Base-by-base conservation (phyloP, 1,284 basidiomycete genomes). In the Austroboletus rostrupii region DNA sequence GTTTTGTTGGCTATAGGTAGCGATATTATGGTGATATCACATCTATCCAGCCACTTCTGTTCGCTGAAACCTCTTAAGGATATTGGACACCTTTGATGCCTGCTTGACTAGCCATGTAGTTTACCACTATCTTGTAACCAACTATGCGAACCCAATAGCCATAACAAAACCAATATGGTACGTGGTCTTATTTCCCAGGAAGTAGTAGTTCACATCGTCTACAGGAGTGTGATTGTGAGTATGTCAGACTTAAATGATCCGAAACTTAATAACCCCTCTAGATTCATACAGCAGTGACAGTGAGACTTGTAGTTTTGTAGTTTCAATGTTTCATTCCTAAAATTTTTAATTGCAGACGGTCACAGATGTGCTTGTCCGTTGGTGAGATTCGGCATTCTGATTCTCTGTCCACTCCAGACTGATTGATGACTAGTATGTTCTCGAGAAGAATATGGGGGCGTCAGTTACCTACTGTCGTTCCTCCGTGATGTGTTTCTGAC, bases 111-210 rank as follows among this genome's bases (percentile, higher is more conserved):
- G 69, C 43, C 77, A 81, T 57, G 70, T 78, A 55, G 64, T 79
- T 50, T 82, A 81, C 53, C 70, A 68, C 55, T 81, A 81, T 53
- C 70, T 79, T 43, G 75, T 81, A 29, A 64, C 61, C 28, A 79
- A 80, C 60, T 81, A 71, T 55, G 55, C 72, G 48, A 74, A 76
- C 50, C 71, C 72, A 5, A 5, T 62, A 5, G 71, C 76, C 5
- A 64, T 81, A 23, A n/a, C 56, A 12, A 54, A 57, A 20, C 74
- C 75, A 0, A 65, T 75, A 7, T 82, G 80, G 80, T 79, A 45
- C 36, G 75, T 64, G 11, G 40, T 28, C 16, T n/a, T 17, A 4
- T 39, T 21, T n/a, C 43, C 28, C 16, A 6, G 5, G 20, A 31
- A 9, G 16, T 28, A 8, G 9, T 28, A 0, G 49, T 16, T 57